phyloP scores from a whole-genome alignment of 768 basidiomycete species.

The Pleurotus cornucopiae region DNA sequence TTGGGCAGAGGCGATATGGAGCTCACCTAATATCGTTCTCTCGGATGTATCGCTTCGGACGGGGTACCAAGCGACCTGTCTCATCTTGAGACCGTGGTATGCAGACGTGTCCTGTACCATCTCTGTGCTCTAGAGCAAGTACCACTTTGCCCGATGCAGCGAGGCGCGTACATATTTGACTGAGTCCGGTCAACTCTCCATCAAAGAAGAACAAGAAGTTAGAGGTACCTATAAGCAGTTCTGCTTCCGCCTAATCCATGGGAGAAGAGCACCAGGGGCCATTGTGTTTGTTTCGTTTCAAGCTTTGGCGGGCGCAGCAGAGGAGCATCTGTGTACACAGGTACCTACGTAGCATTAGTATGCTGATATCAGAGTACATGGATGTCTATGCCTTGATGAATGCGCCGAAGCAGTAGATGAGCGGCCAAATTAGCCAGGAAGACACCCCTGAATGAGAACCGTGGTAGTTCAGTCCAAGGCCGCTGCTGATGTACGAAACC shows the following conservation, averaged over 20 bases:
- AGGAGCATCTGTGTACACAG: constrained; percentile 52
- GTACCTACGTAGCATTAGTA: constrained; percentile 34
- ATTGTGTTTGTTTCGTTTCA: constrained; percentile 29
- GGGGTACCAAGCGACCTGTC: constrained; percentile 21
- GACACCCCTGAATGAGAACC: constrained; percentile 24
- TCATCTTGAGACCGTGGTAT: constrained; percentile 30
- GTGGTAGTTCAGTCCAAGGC: not conserved
- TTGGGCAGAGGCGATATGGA: not conserved
- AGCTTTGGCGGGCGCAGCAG: constrained; percentile 35
- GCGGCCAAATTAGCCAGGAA: constrained; percentile 42
- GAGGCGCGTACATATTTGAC: constrained; percentile 67
- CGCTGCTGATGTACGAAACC: constrained; percentile 2
- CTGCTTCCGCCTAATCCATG: constrained; percentile 78
- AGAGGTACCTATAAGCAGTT: constrained; percentile 58
- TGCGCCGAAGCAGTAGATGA: constrained; percentile 47
- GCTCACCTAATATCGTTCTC: constrained; percentile 54
- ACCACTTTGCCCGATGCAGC: constrained; percentile 82
- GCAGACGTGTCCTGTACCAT: constrained; percentile 65
- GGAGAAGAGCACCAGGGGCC: constrained; percentile 82
- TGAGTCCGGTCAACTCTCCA: constrained; percentile 15
- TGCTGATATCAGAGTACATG: not conserved
- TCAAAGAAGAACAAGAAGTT: not conserved
- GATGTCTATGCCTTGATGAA: constrained; percentile 36
- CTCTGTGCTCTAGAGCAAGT: constrained; percentile 78
- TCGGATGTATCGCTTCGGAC: constrained; percentile 45